These are phyloP conservation scores for Termitomyces sp. DNA, from an alignment of 768 basidiomycete species.

Conservation along the genomic window DNA sequence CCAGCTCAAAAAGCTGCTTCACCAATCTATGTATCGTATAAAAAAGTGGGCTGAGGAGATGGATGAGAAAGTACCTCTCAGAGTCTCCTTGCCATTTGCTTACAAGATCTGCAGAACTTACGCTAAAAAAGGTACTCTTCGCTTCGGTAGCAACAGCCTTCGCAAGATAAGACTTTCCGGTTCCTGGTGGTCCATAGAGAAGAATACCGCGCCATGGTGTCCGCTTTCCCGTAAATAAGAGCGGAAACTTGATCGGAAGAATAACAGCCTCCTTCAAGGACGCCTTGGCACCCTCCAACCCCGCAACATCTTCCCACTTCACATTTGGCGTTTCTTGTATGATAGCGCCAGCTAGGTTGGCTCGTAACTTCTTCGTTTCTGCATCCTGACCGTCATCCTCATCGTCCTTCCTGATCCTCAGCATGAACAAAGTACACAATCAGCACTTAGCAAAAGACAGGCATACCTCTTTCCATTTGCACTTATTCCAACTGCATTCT, in stretches of 20 bases:
- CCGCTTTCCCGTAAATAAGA: conserved; percentile 96
- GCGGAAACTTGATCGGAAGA: conserved; percentile 98
- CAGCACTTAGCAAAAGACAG: not conserved
- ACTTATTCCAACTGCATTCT: conserved; percentile 41
- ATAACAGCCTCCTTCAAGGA: conserved; percentile 97
- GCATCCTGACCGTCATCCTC: conserved; percentile 79
- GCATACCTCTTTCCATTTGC: conserved; percentile 42
- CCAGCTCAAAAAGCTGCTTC: conserved; percentile 94
- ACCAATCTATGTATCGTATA: conserved; percentile 57
- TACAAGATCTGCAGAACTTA: conserved; percentile 91
- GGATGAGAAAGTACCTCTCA: conserved; percentile 58
- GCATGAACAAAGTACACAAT: not conserved
- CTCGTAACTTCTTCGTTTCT: conserved; percentile 94
- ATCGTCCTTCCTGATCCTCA: conserved; percentile 30
- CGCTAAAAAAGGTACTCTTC: conserved; percentile 97
- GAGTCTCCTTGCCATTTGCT: conserved; percentile 99
- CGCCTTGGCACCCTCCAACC: conserved; percentile 91
- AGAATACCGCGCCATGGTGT: conserved; percentile 97
- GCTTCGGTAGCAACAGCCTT: conserved; percentile 99
- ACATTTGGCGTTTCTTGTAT: conserved; percentile 92
- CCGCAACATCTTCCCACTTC: conserved; percentile 98
- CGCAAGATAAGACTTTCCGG: conserved; percentile 94
- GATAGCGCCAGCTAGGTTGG: conserved; percentile 83
- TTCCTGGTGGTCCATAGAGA: conserved; percentile 95
- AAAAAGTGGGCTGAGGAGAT: not conserved